Percentiles rank a stretch among this genome's conserved stretches.
Evolutionary conservation across 1,284 basidiomycete genomes (phyloP).

Genomic region (Puccinia horiana): DNA sequence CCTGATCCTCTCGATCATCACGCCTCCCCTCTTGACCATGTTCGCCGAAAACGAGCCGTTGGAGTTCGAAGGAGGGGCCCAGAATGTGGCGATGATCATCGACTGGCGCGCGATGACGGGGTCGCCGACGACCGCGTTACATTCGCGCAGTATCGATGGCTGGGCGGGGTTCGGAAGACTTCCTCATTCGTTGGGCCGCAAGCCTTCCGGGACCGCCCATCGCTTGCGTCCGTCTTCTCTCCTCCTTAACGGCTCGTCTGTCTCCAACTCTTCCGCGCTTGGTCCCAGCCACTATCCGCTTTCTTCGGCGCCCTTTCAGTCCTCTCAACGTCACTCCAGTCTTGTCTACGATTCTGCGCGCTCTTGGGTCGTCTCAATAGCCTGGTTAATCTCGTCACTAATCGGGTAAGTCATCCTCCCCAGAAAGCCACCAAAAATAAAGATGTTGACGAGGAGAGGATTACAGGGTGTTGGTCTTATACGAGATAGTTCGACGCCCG

Average conservation of each 20-base stretch:
- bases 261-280: background rate
- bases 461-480: conserved; percentile 79
- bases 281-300: background rate
- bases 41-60: conserved; percentile 75
- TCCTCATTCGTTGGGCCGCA: background rate
- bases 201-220: conserved; percentile 11
- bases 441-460: background rate
- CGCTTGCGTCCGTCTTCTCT: background rate
- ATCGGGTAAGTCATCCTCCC: conserved; percentile 22
- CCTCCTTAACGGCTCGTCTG: background rate
- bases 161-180: conserved; percentile 39
- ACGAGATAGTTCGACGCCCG: conserved; percentile 80
- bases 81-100: conserved; percentile 88
- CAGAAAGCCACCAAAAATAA: background rate
- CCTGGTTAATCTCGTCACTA: conserved; percentile 34
- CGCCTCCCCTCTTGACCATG: conserved; percentile 74
- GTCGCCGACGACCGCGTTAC: conserved; percentile 71
- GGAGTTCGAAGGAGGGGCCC: conserved; percentile 78
- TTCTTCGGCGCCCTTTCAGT: background rate
- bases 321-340: background rate
- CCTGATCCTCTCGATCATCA: conserved; percentile 75
- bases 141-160: conserved; percentile 49
- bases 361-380: conserved; percentile 21
- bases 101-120: conserved; percentile 96
- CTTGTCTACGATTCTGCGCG: background rate